These are phyloP conservation scores for Coemansia sp. DNA, from an alignment of 192 early-diverging fungal genomes.

Conservation along the genomic window DNA sequence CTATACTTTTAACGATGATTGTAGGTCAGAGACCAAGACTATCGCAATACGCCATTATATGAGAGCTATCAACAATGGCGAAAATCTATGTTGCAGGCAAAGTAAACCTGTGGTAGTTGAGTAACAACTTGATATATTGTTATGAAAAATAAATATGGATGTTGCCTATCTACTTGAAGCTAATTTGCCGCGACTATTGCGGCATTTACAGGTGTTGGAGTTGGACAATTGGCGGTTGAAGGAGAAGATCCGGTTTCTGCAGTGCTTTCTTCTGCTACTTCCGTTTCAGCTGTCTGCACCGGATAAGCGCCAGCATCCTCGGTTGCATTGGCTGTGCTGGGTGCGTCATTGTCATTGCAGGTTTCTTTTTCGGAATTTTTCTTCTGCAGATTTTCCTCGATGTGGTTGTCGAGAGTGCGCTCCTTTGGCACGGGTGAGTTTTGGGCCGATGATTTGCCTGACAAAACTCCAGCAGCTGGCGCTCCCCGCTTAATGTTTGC, in stretches of 20 bases:
- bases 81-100: not conserved
- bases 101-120: not conserved
- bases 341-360: not conserved
- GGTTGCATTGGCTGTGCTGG: not conserved
- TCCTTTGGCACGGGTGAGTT: not conserved
- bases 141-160: not conserved
- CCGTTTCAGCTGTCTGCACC: not conserved
- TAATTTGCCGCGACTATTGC: not conserved
- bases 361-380: not conserved
- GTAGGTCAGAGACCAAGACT: not conserved
- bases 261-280: not conserved
- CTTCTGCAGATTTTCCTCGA: not conserved
- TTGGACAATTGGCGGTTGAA: not conserved
- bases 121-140: not conserved
- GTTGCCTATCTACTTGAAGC: not conserved
- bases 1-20: not conserved
- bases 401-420: not conserved
- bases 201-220: not conserved
- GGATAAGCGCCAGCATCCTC: not conserved
- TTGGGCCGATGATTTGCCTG: conserved; percentile 3
- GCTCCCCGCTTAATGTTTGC: conserved; percentile 40
- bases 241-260: not conserved
- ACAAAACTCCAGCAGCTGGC: not conserved
- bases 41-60: not conserved
- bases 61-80: not conserved